Evolutionary conservation across 257 asterid species (phyloP).

Genomic region (Knoxia roxburghii): DNA sequence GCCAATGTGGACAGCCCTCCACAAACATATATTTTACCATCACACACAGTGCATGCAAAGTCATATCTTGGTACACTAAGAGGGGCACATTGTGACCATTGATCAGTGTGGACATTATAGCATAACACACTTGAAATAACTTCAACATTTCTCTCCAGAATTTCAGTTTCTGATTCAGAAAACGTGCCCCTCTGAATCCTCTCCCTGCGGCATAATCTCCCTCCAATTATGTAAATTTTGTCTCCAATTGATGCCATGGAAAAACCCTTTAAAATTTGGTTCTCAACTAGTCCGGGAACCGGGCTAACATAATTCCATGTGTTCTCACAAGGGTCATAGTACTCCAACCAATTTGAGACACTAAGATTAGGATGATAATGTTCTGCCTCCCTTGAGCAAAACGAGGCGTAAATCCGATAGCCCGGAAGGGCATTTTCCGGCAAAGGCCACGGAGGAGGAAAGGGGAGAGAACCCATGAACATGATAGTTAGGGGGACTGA

Average conservation of each 20-base stretch:
- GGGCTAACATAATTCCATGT: slow-evolving; percentile 25
- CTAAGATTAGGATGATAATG: neutral
- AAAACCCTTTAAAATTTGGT: slow-evolving; percentile 39
- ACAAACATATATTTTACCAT: slow-evolving; percentile 38
- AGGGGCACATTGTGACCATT: slow-evolving; percentile 35
- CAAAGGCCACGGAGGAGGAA: neutral
- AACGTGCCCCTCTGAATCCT: no score
- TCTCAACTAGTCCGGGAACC: slow-evolving; percentile 21
- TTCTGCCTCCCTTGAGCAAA: slow-evolving; percentile 23
- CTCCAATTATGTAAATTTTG: slow-evolving; percentile 37
- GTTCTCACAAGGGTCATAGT: slow-evolving; percentile 27
- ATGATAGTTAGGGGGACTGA: no score
- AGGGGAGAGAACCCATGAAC: slow-evolving; percentile 19
- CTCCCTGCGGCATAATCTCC: slow-evolving; percentile 30
- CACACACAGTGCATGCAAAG: slow-evolving; percentile 40
- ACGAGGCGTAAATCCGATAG: slow-evolving; percentile 27
- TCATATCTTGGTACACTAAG: slow-evolving; percentile 38
- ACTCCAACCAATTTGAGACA: slow-evolving; percentile 32
- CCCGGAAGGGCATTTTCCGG: slow-evolving; percentile 9
- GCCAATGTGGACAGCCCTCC: slow-evolving; percentile 38
- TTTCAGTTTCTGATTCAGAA: slow-evolving; percentile 4
- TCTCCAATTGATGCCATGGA: slow-evolving; percentile 31
- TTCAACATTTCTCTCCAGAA: slow-evolving; percentile 17
- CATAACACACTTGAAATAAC: slow-evolving; percentile 28
- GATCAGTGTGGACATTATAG: slow-evolving; percentile 17